Base-by-base conservation (phyloP, 176 grass and related monocot species). In the Phyllostachys edulis region DNA sequence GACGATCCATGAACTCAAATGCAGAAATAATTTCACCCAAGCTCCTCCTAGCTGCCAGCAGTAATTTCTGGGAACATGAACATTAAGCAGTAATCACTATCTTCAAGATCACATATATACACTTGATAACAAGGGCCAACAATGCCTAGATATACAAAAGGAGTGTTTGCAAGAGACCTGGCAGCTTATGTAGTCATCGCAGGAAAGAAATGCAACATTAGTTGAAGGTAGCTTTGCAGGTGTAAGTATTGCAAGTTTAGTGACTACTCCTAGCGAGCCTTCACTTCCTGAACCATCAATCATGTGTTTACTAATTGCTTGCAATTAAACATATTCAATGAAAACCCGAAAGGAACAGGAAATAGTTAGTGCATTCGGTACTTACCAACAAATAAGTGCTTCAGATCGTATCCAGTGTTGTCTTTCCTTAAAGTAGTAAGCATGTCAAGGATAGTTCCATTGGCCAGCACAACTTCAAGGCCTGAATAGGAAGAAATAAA, bases 361-460 rank as follows among this genome's bases (percentile, higher is more conserved):
- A 51, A 84, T 66, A 73, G 73, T 42, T 65, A 80, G 23, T 67
- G 56, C 7, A 44, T 39, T 64, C 5, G 21, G 29, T 32, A 66
- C 67, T 50, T 85, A 93, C 96, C 91, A 74, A 98, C 90, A 84
- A 95, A 98, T 83, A 98, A 90, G 85, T 98, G 96, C 77, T 98
- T 98, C 83, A 98, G 76, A 83, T 95, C 89, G 41, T 95, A 98
- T 88, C 96, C 96, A 59, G 96, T 98, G 78, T 95, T 98, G 52
- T 98, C 93, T 94, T 98, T 98, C 39, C 96, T 89, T 84, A 98
- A 90, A 75, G 87, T 93, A 81, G 82, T 85, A 85, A 95, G 92
- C 96, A 98, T 95, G 90, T 98, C 91, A 74, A 98, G 91, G 66
- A 98, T 88, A 87, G 91, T 95, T 82, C 96, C 96, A 91, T 98